Percentiles rank a stretch among this genome's conserved stretches.
These are phyloP conservation scores for Starmera dryadoides DNA, from an alignment of 805 yeast genomes.

Conservation along the genomic window DNA sequence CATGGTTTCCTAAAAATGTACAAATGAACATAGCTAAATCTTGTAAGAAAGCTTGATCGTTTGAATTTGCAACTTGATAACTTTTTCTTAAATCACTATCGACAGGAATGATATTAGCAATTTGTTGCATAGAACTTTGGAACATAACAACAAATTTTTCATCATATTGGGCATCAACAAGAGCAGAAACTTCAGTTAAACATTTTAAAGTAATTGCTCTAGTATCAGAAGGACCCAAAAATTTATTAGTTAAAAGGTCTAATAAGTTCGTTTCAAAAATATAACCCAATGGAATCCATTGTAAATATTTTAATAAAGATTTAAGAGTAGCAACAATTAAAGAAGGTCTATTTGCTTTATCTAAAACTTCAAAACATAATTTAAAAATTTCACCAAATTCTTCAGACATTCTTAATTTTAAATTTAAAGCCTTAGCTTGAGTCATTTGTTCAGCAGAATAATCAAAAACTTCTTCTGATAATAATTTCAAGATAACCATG, in stretches of 20 bases:
- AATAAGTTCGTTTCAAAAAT: constrained; percentile 84
- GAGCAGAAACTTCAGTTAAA: constrained; percentile 80
- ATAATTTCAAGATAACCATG: constrained; percentile 82
- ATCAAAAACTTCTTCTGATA: constrained; percentile 95
- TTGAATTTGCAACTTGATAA: constrained; percentile 67
- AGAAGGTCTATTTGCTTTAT: constrained; percentile 79
- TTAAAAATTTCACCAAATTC: constrained; percentile 93
- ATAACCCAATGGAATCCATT: constrained; percentile 90
- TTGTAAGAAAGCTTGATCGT: constrained; percentile 90
- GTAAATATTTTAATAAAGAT: constrained; percentile 76
- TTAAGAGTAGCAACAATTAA: constrained; percentile 79
- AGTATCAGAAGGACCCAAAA: constrained; percentile 69
- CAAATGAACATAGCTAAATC: constrained; percentile 91
- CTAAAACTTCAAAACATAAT: constrained; percentile 88
- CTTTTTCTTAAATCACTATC: constrained; percentile 62
- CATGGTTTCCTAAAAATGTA: constrained; percentile 74
- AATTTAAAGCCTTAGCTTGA: constrained; percentile 81
- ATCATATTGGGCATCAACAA: constrained; percentile 48
- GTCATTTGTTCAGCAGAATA: constrained; percentile 95
- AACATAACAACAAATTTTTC: constrained; percentile 63
- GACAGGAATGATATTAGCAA: constrained; percentile 63
- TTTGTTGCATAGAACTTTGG: constrained; percentile 62
- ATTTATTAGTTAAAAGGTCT: constrained; percentile 64
- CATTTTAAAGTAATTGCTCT: constrained; percentile 85
- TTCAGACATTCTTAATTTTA: constrained; percentile 77